Conservation (phyloP, 768 basidiomycete genomes). For the Serendipita sp. region DNA sequence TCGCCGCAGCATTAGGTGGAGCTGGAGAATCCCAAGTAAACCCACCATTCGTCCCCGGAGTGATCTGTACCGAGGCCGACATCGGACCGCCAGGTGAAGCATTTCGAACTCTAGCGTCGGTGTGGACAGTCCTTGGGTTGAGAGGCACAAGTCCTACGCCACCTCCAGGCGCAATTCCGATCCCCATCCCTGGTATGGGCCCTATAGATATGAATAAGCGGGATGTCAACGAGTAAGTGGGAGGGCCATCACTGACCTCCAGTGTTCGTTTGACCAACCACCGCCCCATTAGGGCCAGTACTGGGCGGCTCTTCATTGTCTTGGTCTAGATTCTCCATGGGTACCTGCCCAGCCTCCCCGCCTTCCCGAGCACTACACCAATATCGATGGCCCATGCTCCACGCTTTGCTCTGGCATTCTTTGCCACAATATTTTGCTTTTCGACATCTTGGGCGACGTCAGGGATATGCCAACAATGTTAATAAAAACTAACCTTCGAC, state of each 20-base stretch:
- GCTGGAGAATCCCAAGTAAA: neutral
- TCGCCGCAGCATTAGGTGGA: neutral
- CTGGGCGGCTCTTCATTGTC: neutral
- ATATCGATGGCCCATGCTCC: constrained; percentile 91
- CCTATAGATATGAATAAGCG: neutral
- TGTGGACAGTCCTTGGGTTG: neutral
- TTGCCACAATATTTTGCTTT: constrained; percentile 99
- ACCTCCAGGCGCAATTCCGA: neutral
- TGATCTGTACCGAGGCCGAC: neutral
- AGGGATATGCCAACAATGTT: neutral
- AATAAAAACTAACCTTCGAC: constrained; percentile 40
- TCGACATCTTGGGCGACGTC: constrained; percentile 26
- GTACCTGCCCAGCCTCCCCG: constrained; percentile 21
- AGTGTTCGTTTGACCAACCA: neutral
- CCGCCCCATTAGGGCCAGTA: neutral
- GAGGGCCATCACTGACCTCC: neutral
- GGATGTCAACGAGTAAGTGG: neutral
- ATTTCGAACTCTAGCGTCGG: neutral
- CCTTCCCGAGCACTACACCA: constrained; percentile 66
- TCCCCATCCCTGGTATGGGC: neutral
- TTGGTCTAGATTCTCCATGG: neutral
- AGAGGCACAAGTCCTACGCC: constrained; percentile 1
- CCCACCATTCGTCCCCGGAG: neutral
- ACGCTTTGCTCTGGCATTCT: constrained; percentile 89
- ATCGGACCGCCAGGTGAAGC: neutral